These are phyloP conservation scores for Sequoia sempervirens DNA, from an alignment of 75 land plant genomes.

Conservation along the genomic window DNA sequence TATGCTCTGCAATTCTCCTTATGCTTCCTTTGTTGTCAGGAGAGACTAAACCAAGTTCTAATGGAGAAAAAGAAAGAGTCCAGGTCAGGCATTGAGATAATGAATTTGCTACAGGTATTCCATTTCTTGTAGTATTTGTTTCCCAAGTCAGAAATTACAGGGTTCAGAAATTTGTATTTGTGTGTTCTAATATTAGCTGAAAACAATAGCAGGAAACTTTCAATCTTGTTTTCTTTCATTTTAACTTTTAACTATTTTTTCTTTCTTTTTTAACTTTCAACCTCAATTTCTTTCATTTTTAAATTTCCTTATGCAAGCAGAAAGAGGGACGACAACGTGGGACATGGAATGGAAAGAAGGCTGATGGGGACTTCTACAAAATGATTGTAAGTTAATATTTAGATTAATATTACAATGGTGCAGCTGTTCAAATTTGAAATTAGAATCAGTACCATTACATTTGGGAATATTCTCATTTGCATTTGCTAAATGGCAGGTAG, in stretches of 20 bases:
- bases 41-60: slow-evolving; percentile 87
- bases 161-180: neutral
- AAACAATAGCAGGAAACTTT: neutral
- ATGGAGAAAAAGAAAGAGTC: slow-evolving; percentile 98
- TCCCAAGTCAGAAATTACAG: neutral
- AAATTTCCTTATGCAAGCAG: slow-evolving; percentile 27
- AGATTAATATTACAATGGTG: neutral
- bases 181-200: neutral
- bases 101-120: slow-evolving; percentile 90
- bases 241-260: neutral
- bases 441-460: neutral
- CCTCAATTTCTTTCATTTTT: neutral
- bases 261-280: neutral
- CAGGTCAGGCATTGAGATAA: slow-evolving; percentile 91
- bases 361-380: slow-evolving; percentile 95
- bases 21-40: slow-evolving; percentile 38
- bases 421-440: neutral
- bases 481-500: slow-evolving; percentile 49
- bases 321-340: slow-evolving; percentile 99
- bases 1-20: neutral
- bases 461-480: neutral
- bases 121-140: slow-evolving; percentile 4
- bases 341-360: slow-evolving; percentile 97
- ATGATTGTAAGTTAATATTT: slow-evolving; percentile 69
- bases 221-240: neutral